Percentiles rank a stretch among this genome's conserved stretches.
These are phyloP conservation scores for Pulicaria dysenterica DNA, from an alignment of 129 eudicot species.

Conservation along the genomic window DNA sequence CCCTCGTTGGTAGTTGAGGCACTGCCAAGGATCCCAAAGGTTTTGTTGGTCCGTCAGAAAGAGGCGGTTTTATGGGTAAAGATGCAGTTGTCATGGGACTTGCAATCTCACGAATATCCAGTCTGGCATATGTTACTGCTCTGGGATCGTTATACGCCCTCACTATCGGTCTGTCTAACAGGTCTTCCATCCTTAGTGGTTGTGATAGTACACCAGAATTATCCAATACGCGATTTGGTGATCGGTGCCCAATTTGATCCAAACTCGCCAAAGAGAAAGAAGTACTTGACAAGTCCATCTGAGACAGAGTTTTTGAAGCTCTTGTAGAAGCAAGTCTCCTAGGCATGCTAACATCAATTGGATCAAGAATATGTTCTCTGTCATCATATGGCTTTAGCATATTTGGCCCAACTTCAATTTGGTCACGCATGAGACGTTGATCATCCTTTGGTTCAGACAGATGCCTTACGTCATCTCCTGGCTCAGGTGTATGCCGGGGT, in stretches of 20 bases:
- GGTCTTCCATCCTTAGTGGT: slow-evolving; percentile 53
- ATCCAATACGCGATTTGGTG: slow-evolving; percentile 52
- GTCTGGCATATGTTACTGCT: slow-evolving; percentile 47
- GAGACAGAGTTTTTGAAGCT: slow-evolving; percentile 41
- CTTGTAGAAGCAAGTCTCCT: slow-evolving; percentile 35
- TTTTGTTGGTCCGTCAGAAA: slow-evolving; percentile 53
- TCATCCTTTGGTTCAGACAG: slow-evolving; percentile 23
- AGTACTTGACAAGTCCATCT: slow-evolving; percentile 43
- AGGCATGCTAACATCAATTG: slow-evolving; percentile 29
- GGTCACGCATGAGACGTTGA: background rate
- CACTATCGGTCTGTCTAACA: slow-evolving; percentile 47
- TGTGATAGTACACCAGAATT: slow-evolving; percentile 45
- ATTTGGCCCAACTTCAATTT: background rate
- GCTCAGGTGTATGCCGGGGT: slow-evolving; percentile 28
- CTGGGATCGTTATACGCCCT: slow-evolving; percentile 62
- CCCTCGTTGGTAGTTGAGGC: slow-evolving; percentile 47
- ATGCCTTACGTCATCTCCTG: slow-evolving; percentile 34
- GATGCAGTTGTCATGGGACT: slow-evolving; percentile 56
- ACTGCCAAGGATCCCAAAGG: slow-evolving; percentile 39
- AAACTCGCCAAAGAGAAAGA: slow-evolving; percentile 65
- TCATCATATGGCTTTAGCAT: background rate
- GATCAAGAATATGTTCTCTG: background rate
- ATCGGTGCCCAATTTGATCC: slow-evolving; percentile 66
- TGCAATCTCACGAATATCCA: slow-evolving; percentile 50
- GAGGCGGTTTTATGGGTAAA: slow-evolving; percentile 48